Conservation (phyloP, 1,284 basidiomycete species). For the Trametes hirsuta region DNA sequence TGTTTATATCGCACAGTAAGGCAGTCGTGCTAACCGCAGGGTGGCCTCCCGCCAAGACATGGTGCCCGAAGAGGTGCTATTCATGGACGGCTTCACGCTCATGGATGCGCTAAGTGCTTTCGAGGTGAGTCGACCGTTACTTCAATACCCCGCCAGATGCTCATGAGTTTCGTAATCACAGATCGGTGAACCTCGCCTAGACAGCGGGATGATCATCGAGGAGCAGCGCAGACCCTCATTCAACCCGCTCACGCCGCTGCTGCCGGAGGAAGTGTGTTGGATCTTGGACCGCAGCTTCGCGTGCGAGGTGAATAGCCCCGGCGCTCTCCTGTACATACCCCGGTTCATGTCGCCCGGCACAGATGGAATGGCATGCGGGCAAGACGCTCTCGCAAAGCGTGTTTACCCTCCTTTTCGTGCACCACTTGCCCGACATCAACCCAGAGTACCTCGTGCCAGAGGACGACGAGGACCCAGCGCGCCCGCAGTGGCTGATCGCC, state of each 20-base stretch:
- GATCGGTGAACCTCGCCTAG: slow-evolving; percentile 91
- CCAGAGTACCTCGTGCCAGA: slow-evolving; percentile 51
- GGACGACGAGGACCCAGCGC: slow-evolving; percentile 39
- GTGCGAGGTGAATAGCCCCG: slow-evolving; percentile 68
- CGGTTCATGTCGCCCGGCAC: slow-evolving; percentile 24
- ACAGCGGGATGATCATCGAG: slow-evolving; percentile 72
- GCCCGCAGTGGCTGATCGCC: slow-evolving; percentile 64
- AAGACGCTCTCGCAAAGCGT: slow-evolving; percentile 86
- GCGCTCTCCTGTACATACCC: slow-evolving; percentile 15
- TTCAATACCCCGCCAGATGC: neutral
- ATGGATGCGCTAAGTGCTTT: slow-evolving; percentile 91
- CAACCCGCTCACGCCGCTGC: slow-evolving; percentile 63
- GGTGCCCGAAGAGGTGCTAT: slow-evolving; percentile 64
- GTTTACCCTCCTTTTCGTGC: slow-evolving; percentile 81
- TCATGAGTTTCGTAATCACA: slow-evolving; percentile 33
- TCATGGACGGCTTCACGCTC: slow-evolving; percentile 72
- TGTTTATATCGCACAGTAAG: slow-evolving; percentile 4
- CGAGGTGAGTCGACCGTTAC: slow-evolving; percentile 53
- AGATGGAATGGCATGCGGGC: slow-evolving; percentile 90
- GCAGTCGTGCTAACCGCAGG: neutral
- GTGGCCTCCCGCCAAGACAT: slow-evolving; percentile 52
- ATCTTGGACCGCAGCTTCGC: slow-evolving; percentile 81
- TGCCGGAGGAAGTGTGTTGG: slow-evolving; percentile 83
- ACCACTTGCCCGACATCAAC: slow-evolving; percentile 64
- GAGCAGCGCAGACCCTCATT: slow-evolving; percentile 55